These are phyloP conservation scores for Colletotrichum orchidophilum DNA, from an alignment of 2,329 filamentous ascomycete species.

Conservation along the genomic window DNA sequence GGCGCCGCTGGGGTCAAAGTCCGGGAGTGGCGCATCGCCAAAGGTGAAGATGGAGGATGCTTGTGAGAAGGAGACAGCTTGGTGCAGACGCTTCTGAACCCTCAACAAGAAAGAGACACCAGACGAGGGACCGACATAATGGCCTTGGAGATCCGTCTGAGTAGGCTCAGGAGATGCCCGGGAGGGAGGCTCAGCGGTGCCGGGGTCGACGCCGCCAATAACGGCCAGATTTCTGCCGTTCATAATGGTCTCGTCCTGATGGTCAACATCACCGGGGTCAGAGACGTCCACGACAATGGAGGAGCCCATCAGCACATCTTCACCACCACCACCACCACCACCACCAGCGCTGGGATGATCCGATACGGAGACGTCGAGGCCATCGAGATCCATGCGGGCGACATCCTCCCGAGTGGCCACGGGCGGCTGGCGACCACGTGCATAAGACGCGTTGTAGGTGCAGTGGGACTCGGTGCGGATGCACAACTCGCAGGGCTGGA, in stretches of 20 bases:
- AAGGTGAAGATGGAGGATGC: slow-evolving; percentile 58
- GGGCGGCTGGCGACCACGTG: slow-evolving; percentile 53
- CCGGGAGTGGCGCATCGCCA: slow-evolving; percentile 59
- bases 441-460: slow-evolving; percentile 60
- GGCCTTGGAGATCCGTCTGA: slow-evolving; percentile 43
- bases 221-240: slow-evolving; percentile 1
- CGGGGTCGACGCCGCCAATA: neutral
- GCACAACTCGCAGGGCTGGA: slow-evolving; percentile 45
- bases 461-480: slow-evolving; percentile 47
- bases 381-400: slow-evolving; percentile 16
- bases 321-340: neutral
- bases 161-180: slow-evolving; percentile 50
- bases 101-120: slow-evolving; percentile 42
- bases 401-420: slow-evolving; percentile 40
- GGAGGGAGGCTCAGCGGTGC: slow-evolving; percentile 52
- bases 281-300: slow-evolving; percentile 6
- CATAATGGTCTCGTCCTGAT: slow-evolving; percentile 16
- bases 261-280: slow-evolving; percentile 3
- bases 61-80: slow-evolving; percentile 39
- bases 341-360: neutral
- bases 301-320: slow-evolving; percentile 5
- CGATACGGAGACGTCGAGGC: slow-evolving; percentile 15
- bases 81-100: slow-evolving; percentile 43
- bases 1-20: slow-evolving; percentile 42
- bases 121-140: slow-evolving; percentile 45